Evolutionary conservation across 1,284 basidiomycete genomes (phyloP), one percentile per base, ranked within the genome.

Genomic region (Leccinum solheimii): DNA sequence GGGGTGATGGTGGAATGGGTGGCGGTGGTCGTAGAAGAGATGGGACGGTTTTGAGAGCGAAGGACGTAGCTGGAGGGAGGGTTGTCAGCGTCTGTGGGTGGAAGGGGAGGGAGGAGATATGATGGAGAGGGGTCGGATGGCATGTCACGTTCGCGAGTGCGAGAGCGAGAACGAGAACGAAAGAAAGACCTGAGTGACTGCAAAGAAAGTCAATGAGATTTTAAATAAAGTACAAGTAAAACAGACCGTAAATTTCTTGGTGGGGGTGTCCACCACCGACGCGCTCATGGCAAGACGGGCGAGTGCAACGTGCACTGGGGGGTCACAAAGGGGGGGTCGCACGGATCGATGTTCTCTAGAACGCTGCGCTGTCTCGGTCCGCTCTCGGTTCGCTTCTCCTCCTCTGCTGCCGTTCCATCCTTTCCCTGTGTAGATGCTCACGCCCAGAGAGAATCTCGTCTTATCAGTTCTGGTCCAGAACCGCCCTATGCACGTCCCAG

Each of bases 391-490:
- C 58, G 55, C 11, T n/a, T 8, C 13, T 61, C 60, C 16, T 58
- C 56, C 1, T 55, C 55, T 21, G 43, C 19, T 14, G 54, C 55
- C 0, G 83, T 87, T 34, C 32, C 32, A 0, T 77, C 80, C 27
- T 92, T 92, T 65, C 90, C 90, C 13, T 92, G 90, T 65, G 89
- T 92, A 16, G 89, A 91, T 57, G 88, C 87, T 2, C 90, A 92
- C 65, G 85, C 87, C 11, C 79, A 79, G 13, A 79, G 90, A 7
- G 83, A 88, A 70, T 85, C 82, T 1, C 81, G 81, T 51, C 78
- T 91, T 27, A 57, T 72, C 48, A 66, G 23, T 45, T 49, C 55
- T 1, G 91, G 90, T 9, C 91, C 91, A 0, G 91, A 93, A 68
- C 88, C 90, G 0, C 81, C 90, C 0, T 93, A 93, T 68, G 87